A percentile compares a stretch with the other conserved stretches of the same genome.
Evolutionary conservation across 139 green algal genomes (phyloP).

Genomic region (Trebouxia sp.): DNA sequence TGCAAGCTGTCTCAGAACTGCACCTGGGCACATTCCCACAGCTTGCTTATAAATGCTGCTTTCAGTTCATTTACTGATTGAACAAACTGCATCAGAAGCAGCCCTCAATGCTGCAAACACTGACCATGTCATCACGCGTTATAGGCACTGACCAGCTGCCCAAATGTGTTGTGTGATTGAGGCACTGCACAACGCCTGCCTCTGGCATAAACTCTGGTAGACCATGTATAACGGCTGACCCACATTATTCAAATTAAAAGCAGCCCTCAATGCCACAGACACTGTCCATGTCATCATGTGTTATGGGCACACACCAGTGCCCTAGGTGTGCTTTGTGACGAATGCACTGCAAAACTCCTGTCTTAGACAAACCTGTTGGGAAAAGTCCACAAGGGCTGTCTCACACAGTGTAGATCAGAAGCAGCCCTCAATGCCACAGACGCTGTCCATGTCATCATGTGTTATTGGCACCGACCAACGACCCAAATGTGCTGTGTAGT

Average conservation of each 20-base stretch:
- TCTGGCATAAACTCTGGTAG: slow-evolving; percentile 36
- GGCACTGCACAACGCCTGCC: slow-evolving; percentile 41
- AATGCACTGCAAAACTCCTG: slow-evolving; percentile 47
- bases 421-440: slow-evolving; percentile 61
- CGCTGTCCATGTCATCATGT: slow-evolving; percentile 43
- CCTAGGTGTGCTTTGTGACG: slow-evolving; percentile 70
- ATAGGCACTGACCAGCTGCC: slow-evolving; percentile 68
- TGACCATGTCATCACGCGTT: slow-evolving; percentile 49
- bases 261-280: slow-evolving; percentile 62
- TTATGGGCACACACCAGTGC: slow-evolving; percentile 68
- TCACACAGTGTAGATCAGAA: slow-evolving; percentile 47
- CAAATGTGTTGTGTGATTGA: slow-evolving; percentile 68
- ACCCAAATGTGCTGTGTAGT: slow-evolving; percentile 66
- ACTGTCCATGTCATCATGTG: slow-evolving; percentile 45
- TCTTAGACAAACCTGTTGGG: too few relatives aligned
- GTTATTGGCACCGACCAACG: slow-evolving; percentile 71
- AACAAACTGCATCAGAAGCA: slow-evolving; percentile 48
- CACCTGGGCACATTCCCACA: too few relatives aligned
- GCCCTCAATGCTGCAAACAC: slow-evolving; percentile 57
- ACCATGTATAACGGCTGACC: too few relatives aligned
- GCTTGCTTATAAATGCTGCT: too few relatives aligned
- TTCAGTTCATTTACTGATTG: too few relatives aligned
- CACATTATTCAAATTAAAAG: too few relatives aligned
- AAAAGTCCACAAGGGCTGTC: too few relatives aligned
- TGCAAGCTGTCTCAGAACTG: too few relatives aligned